Evolutionary conservation across 1,139 yeast genomes (phyloP), one percentile per base, ranked within the genome.

Genomic region (Saccharomyces pastorianus): DNA sequence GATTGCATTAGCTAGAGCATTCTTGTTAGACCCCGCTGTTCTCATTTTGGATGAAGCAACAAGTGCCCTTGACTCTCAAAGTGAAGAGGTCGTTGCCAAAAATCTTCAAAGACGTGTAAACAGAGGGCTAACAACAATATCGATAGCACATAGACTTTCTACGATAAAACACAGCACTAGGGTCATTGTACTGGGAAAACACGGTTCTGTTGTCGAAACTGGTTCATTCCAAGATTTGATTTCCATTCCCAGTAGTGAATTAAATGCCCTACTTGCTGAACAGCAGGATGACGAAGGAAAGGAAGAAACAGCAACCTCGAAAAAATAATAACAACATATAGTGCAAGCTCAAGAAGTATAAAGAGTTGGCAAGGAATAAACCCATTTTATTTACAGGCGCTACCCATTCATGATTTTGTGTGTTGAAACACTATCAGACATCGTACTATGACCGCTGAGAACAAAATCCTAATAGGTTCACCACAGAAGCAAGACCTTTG

Each of bases 61-160:
- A 0, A 83, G 89, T 29, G 93, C 93, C 0, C 72, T 86, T 53
- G 95, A 86, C 66, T 81, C 91, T 6, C 83, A 83, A 62, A 82
- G 85, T 68, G 95, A 87, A 65, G 76, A 78, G 57, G 74, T 81
- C 25, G 82, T 87, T 56, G 86, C 85, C 51, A 82, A 80, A 56
- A 79, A 85, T 0, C 70, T 83, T 56, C 70, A 79, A 57, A 77
- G 80, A 57, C 84, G 93, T 83, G 80, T 85, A 53, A 72, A 75
- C 25, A 82, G 85, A 46, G 88, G 87, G 32, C 77, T 88, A 72
- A 89, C 96, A 0, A 90, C 95, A 0, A 85, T 90, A 38, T 89
- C 95, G 44, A 88, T 91, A 66, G 98, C 98, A 0, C 98, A 90
- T 71, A 77, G 97, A 63, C 79, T 91, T 53, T 88, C 93, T 17